Evolutionary conservation across 352 stramenopile species (phyloP).

Genomic region (Pythium rishiriense): DNA sequence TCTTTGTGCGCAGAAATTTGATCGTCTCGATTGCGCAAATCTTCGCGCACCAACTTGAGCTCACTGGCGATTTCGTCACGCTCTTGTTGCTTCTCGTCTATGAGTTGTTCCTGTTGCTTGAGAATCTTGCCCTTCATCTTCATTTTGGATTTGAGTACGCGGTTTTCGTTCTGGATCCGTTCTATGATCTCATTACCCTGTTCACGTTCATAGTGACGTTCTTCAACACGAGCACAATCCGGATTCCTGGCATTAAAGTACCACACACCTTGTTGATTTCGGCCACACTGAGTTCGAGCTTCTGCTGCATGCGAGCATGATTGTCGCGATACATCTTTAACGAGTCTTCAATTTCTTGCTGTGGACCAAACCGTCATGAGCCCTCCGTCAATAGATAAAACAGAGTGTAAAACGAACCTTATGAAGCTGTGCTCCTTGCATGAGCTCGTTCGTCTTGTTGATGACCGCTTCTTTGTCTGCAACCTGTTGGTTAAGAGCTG

Average conservation of each 20-base stretch:
- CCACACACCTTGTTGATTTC: slow-evolving; percentile 88
- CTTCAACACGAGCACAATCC: too few species aligned
- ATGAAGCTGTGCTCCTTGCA: slow-evolving; percentile 63
- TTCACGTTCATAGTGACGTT: background rate
- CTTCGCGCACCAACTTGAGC: slow-evolving; percentile 65
- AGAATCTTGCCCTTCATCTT: slow-evolving; percentile 89
- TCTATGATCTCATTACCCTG: slow-evolving; percentile 91
- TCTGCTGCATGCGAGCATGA: slow-evolving; percentile 79
- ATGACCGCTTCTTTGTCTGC: slow-evolving; percentile 77
- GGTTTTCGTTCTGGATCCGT: slow-evolving; percentile 85
- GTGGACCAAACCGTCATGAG: background rate
- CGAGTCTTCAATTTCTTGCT: slow-evolving; percentile 83
- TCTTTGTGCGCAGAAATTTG: slow-evolving; percentile 61
- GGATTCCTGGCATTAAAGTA: background rate
- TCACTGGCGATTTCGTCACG: slow-evolving; percentile 60
- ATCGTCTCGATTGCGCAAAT: slow-evolving; percentile 72
- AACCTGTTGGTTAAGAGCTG: slow-evolving; percentile 76
- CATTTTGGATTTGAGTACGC: slow-evolving; percentile 75
- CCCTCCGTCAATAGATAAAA: too few species aligned
- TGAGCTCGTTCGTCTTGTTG: slow-evolving; percentile 66
- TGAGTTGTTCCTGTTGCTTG: slow-evolving; percentile 85
- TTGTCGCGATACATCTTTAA: slow-evolving; percentile 89
- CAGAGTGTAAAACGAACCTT: slow-evolving; percentile 51
- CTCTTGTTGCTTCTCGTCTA: slow-evolving; percentile 80
- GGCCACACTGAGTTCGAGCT: slow-evolving; percentile 86